Conservation (phyloP, 129 eudicot species). For the Chrysanthemum makinoi region DNA sequence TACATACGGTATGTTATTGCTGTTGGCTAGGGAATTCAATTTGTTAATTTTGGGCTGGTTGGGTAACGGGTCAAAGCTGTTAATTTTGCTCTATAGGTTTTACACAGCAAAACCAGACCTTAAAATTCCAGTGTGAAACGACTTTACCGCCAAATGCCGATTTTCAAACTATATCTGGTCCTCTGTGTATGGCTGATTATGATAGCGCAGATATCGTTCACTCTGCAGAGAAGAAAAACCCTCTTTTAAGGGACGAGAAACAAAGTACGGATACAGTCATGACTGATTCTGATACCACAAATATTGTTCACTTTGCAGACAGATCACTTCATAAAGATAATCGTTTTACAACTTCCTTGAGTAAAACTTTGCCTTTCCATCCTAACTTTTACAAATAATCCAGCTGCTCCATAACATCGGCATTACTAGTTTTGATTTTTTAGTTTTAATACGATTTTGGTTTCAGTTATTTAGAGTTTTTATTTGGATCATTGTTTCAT, state of each 20-base stretch:
- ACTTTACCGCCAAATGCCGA: constrained; percentile 64
- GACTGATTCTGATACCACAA: constrained; percentile 16
- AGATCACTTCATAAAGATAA: constrained; percentile 32
- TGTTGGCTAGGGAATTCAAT: neutral
- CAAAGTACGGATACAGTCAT: constrained; percentile 19
- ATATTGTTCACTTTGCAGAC: constrained; percentile 62
- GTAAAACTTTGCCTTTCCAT: no score
- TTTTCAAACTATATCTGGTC: constrained; percentile 48
- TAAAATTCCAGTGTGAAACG: constrained; percentile 44
- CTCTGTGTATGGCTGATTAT: constrained; percentile 25
- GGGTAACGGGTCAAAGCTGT: neutral
- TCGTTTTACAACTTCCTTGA: no score
- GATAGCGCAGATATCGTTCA: no score
- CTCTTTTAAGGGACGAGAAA: constrained; percentile 40
- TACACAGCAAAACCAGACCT: constrained; percentile 46
- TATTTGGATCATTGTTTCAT: no score
- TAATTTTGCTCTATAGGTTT: constrained; percentile 32
- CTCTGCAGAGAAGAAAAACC: constrained; percentile 26
- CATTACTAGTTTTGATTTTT: no score
- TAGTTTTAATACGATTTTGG: no score
- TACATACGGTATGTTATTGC: neutral
- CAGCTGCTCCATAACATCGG: no score
- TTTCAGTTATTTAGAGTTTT: no score
- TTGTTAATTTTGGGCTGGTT: neutral
- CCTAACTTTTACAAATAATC: no score